Base-by-base conservation (phyloP, 2,329 filamentous ascomycete species). In the Talaromyces marneffei region DNA sequence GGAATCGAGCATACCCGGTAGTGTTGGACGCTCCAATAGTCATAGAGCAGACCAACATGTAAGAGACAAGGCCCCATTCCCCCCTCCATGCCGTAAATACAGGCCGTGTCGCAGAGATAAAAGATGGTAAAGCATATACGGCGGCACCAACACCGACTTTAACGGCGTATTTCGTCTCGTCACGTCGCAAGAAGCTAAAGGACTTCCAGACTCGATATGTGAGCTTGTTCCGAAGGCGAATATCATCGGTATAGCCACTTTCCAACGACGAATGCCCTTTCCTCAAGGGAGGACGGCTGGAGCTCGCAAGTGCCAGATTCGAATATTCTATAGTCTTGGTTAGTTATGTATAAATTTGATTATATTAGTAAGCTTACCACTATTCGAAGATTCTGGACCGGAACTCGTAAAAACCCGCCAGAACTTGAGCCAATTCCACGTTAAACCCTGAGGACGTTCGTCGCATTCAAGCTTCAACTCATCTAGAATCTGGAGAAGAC, bases 21-120 rank as follows among this genome's bases (percentile, higher is more conserved):
- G 93, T 96, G 74, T 97, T 99, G 25, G 92, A 91, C 7, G 94
- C 92, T 29, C 94, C 94, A 23, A 97, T 93, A 0, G 93, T 99
- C 92, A 97, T 97, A 39, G 90, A 92, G 72, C 92, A 96, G 25
- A 99, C 94, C 71, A 97, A 87, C 93, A 97, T 97, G 79, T 96
- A 97, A 0, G 92, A 96, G 60, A 99, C 75, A 2, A 99, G 81
- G 23, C 94, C 94, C 94, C 94, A 99, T 80, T 99, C 94, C 31
- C 93, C 93, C 72, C 93, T 83, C 91, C 92, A 97, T 69, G 88
- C 88, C 57, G 86, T 83, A 72, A 97, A 99, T 20, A 89, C 82
- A 0, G 90, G 89, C 57, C 92, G 82, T 2, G 92, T 96, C 8
- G 83, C 78, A 0, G 87, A 84, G 35, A 97, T 83, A 70, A 96